These are phyloP conservation scores for Auriculariales sp. DNA, from an alignment of 768 basidiomycete species.

Conservation along the genomic window DNA sequence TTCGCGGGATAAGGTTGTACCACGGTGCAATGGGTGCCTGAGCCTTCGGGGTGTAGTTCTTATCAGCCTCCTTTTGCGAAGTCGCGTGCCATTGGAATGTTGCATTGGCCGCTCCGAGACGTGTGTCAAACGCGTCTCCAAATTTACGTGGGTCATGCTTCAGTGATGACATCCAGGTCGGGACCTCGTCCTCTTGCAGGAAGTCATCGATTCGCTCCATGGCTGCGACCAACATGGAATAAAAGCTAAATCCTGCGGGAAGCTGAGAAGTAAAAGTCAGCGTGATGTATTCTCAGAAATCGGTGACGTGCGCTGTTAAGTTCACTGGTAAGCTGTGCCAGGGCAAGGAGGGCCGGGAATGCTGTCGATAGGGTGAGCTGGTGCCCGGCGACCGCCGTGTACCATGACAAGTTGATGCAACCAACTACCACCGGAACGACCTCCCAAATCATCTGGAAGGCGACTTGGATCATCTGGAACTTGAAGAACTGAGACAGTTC, in stretches of 20 bases:
- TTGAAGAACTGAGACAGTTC: background rate
- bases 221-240: background rate
- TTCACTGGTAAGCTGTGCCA: background rate
- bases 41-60: background rate
- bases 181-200: constrained; percentile 63
- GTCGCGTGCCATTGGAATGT: background rate
- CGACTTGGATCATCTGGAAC: background rate
- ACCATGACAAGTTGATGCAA: background rate
- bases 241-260: background rate
- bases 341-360: background rate
- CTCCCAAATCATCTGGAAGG: background rate
- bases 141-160: no score
- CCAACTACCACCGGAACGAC: background rate
- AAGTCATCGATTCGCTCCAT: constrained; percentile 70
- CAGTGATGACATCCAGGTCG: constrained; percentile 63
- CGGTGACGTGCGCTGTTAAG: background rate
- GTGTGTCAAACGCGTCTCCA: background rate
- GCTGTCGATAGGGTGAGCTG: background rate
- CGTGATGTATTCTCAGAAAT: background rate
- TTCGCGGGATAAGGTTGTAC: background rate
- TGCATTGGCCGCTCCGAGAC: background rate
- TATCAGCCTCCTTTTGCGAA: no score
- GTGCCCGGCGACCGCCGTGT: background rate
- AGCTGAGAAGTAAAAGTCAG: background rate
- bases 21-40: background rate